Conservation (phyloP, 2,329 filamentous ascomycete species). For the Diaporthe vaccinii region DNA sequence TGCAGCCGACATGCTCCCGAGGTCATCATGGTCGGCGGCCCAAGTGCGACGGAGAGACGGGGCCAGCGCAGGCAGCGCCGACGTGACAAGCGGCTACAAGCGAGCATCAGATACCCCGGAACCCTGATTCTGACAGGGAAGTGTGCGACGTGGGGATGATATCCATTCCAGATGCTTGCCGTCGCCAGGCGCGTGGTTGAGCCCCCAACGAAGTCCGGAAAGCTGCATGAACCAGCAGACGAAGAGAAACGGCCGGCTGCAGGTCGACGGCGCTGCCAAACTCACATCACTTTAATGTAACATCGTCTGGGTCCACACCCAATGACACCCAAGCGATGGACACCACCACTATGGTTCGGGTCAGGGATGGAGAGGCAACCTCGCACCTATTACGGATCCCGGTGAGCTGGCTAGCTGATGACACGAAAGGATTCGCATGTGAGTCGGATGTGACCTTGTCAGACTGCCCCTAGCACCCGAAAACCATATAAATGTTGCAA, state of each 20-base stretch:
- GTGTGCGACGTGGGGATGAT: too few species aligned
- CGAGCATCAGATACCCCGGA: too few species aligned
- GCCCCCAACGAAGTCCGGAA: neutral
- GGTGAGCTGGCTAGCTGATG: conserved; percentile 14
- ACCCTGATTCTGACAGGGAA: neutral
- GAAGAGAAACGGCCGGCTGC: neutral
- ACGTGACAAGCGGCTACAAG: too few species aligned
- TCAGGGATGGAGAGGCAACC: neutral
- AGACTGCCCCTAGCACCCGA: neutral
- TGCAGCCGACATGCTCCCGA: neutral
- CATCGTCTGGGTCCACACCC: neutral
- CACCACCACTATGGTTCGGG: neutral
- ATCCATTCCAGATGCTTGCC: neutral
- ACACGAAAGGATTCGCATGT: neutral
- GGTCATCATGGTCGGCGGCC: neutral
- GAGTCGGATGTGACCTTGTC: conserved; percentile 16
- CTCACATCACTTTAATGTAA: conserved; percentile 11
- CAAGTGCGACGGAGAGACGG: neutral
- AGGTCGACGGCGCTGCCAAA: conserved; percentile 15
- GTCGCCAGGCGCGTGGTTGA: conserved; percentile 5
- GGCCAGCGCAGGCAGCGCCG: neutral
- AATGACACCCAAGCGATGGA: neutral
- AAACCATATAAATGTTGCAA: conserved; percentile 1
- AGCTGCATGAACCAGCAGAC: conserved; percentile 19
- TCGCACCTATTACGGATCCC: conserved; percentile 6